These are phyloP conservation scores for Zymoseptoria ardabiliae DNA, from an alignment of 2,329 filamentous ascomycete species.

Conservation along the genomic window DNA sequence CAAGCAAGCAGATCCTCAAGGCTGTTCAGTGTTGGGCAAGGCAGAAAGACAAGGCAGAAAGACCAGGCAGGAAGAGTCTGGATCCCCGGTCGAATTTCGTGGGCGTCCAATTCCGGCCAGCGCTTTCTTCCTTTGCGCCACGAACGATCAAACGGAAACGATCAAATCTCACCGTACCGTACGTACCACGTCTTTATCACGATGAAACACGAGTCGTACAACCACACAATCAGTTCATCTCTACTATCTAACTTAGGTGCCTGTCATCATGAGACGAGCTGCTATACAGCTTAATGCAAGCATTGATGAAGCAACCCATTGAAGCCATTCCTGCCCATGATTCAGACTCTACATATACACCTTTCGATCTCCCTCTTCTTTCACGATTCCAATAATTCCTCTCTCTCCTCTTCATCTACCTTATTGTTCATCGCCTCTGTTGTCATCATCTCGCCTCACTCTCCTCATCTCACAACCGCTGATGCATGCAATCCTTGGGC, in stretches of 20 bases:
- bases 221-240: background rate
- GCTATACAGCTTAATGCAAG: background rate
- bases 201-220: background rate
- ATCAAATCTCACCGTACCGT: background rate
- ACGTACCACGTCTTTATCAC: background rate
- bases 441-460: background rate
- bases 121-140: background rate
- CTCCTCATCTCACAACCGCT: background rate
- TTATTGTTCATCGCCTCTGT: background rate
- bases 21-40: too few relatives aligned
- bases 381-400: background rate
- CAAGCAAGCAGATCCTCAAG: background rate
- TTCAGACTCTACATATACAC: background rate
- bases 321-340: background rate
- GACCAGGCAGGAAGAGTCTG: background rate
- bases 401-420: background rate
- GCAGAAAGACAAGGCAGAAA: too few relatives aligned
- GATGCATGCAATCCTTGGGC: background rate
- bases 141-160: background rate
- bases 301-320: background rate
- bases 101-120: background rate
- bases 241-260: too few relatives aligned
- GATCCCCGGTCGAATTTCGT: background rate
- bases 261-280: background rate
- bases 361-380: background rate